Percentiles rank a stretch among this genome's conserved stretches.
phyloP scores from a whole-genome alignment of 2,329 filamentous ascomycete genomes.

The Massarina eburnea region DNA sequence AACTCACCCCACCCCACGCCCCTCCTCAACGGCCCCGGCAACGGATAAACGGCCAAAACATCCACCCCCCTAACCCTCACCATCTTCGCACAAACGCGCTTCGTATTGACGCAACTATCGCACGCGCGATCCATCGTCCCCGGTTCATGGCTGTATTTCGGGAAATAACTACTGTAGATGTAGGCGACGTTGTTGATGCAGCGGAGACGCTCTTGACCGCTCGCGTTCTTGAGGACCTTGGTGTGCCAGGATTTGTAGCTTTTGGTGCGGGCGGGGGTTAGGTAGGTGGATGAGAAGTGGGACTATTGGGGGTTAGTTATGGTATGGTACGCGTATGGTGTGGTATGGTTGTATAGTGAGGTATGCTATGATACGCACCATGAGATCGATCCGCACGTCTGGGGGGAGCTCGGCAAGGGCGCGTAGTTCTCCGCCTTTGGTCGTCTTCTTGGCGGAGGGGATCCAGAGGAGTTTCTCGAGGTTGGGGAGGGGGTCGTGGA shows the following conservation, averaged over 20 bases:
- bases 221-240: background rate
- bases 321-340: background rate
- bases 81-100: constrained; percentile 1
- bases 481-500: background rate
- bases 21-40: background rate
- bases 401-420: background rate
- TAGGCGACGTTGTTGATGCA: constrained; percentile 1
- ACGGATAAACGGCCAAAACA: constrained; percentile 1
- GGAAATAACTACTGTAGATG: background rate
- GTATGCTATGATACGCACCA: too few species aligned
- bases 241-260: background rate
- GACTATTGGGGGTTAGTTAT: background rate
- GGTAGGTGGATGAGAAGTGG: constrained; percentile 1
- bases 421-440: background rate
- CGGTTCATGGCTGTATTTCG: background rate
- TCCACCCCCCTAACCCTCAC: background rate
- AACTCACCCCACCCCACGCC: background rate
- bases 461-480: background rate
- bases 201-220: background rate
- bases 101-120: constrained; percentile 1
- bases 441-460: background rate
- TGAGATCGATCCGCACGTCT: background rate
- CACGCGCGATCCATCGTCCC: background rate
- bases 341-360: too few species aligned
- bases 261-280: background rate